These are phyloP conservation scores for Phialophora verrucosa DNA, from an alignment of 2,329 filamentous ascomycete species.

Conservation along the genomic window DNA sequence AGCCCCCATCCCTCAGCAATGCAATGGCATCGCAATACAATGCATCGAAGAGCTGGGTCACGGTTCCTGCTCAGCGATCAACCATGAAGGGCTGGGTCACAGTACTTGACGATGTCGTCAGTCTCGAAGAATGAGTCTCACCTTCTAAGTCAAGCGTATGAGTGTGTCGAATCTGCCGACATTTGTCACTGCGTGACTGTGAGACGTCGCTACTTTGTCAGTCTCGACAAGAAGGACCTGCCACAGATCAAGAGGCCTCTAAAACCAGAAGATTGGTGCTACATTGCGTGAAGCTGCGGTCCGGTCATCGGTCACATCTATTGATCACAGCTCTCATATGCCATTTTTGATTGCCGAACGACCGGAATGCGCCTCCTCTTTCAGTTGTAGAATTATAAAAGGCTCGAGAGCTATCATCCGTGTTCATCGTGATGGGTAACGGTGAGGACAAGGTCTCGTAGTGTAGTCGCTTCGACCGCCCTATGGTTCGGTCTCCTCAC, in stretches of 20 bases:
- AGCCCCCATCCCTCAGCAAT: neutral
- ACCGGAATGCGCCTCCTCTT: neutral
- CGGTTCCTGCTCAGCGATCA: no score
- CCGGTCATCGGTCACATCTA: neutral
- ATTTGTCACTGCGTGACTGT: neutral
- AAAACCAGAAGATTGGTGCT: neutral
- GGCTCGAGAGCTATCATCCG: neutral
- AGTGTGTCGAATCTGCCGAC: neutral
- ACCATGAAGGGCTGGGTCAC: no score
- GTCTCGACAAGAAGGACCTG: neutral
- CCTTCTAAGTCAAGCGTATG: neutral
- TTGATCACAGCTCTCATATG: neutral
- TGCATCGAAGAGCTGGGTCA: neutral
- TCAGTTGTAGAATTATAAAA: neutral
- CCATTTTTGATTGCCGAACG: neutral
- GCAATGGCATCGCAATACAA: neutral
- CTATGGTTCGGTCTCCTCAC: neutral
- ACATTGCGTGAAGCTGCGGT: neutral
- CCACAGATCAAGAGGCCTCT: neutral
- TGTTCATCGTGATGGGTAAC: neutral
- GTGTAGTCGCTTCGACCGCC: neutral
- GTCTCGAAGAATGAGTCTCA: neutral
- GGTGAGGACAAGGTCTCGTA: neutral
- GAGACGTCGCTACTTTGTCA: neutral
- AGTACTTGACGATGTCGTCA: no score